These are phyloP conservation scores for Bombardia bombarda DNA, from an alignment of 495 filamentous ascomycete genomes.

Conservation along the genomic window DNA sequence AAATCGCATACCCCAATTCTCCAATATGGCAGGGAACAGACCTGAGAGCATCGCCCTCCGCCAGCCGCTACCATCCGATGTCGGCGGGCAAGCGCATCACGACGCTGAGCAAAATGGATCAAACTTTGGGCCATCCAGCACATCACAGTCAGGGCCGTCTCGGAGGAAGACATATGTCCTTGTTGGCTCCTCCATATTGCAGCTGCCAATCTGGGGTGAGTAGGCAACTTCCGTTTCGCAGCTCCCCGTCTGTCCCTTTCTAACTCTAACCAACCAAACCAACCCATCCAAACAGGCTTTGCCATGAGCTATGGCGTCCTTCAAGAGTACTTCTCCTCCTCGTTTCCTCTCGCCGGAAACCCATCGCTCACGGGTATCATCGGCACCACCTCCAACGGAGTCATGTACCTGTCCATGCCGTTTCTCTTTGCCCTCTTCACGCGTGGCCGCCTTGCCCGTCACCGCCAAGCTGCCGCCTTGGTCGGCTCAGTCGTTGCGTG, in stretches of 20 bases:
- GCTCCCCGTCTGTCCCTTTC: background rate
- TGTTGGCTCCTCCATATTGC: background rate
- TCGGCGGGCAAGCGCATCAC: too few relatives aligned
- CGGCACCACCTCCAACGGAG: constrained; percentile 3
- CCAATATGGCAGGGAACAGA: too few relatives aligned
- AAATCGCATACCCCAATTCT: too few relatives aligned
- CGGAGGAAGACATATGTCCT: background rate
- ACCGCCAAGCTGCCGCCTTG: background rate
- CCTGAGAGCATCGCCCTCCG: too few relatives aligned
- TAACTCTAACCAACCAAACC: background rate
- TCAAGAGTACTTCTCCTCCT: constrained; percentile 1
- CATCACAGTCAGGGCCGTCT: too few relatives aligned
- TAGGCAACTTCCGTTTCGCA: background rate
- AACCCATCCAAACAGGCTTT: background rate
- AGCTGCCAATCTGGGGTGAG: constrained; percentile 3
- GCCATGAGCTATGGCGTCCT: constrained; percentile 2
- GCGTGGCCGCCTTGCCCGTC: background rate
- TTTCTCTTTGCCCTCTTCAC: constrained; percentile 5
- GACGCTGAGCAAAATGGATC: too few relatives aligned
- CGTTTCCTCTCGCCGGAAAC: background rate
- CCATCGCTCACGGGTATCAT: background rate
- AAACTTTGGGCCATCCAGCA: too few relatives aligned
- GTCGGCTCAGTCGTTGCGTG: background rate
- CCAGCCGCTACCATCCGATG: too few relatives aligned
- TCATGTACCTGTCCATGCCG: constrained; percentile 2